Percentiles rank a stretch among this genome's conserved stretches.
Evolutionary conservation across 2,329 filamentous ascomycete genomes (phyloP).

Genomic region (Ophiostoma australiae): DNA sequence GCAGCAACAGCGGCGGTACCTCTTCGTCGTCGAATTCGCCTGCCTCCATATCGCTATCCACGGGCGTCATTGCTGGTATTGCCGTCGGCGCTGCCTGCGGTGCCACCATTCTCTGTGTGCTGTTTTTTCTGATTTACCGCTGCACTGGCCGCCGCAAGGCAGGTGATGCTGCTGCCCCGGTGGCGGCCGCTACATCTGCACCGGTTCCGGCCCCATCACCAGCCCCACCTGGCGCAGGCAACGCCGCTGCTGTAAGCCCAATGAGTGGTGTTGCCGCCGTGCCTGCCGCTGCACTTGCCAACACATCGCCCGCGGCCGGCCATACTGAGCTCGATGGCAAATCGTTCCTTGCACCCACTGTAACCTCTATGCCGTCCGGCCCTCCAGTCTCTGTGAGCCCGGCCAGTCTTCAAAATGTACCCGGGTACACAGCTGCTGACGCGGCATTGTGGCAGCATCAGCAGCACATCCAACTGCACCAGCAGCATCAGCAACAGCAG

Average conservation of each 20-base stretch:
- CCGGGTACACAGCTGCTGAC: neutral
- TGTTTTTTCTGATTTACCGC: neutral
- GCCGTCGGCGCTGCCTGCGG: neutral
- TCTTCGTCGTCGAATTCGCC: neutral
- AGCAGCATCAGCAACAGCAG: neutral
- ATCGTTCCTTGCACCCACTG: neutral
- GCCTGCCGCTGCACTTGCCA: neutral
- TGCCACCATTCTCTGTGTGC: neutral
- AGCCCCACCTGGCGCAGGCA: neutral
- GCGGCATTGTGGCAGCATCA: conserved; percentile 5
- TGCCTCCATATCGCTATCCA: neutral
- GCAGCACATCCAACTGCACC: neutral
- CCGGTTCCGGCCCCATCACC: neutral
- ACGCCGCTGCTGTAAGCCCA: neutral
- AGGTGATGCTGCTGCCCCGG: neutral
- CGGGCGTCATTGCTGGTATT: neutral
- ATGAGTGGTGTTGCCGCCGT: neutral
- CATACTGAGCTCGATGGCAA: neutral
- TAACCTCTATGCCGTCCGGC: neutral
- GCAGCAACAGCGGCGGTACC: neutral
- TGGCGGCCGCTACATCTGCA: neutral
- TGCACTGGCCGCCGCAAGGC: neutral
- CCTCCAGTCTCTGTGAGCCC: neutral
- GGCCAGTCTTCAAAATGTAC: neutral
- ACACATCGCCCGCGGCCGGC: neutral